Percentiles rank a stretch among this genome's conserved stretches.
Conservation (phyloP, 139 green algal genomes). For the Desmodesmus armatus region DNA sequence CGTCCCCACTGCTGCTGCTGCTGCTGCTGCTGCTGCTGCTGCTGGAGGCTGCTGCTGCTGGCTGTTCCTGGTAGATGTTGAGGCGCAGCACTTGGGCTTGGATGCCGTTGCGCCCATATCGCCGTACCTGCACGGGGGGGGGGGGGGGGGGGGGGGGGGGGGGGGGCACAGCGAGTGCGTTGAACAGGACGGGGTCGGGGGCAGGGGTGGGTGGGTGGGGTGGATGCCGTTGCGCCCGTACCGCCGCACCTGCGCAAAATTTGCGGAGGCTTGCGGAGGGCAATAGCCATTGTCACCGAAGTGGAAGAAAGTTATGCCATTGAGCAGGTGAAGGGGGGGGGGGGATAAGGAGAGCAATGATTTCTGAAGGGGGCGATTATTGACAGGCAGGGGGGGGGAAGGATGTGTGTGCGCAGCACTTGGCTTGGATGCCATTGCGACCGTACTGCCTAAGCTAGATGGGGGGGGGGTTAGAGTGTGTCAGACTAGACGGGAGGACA, state of each 20-base stretch:
- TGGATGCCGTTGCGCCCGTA: background rate
- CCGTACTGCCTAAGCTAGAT: too few relatives aligned
- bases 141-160: conserved; percentile 7
- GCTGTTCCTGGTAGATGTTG: conserved; percentile 10
- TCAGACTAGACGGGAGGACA: too few relatives aligned
- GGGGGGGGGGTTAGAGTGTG: too few relatives aligned
- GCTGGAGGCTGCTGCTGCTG: background rate
- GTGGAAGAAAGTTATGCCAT: background rate
- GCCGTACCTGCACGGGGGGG: conserved; percentile 5
- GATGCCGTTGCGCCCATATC: conserved; percentile 37
- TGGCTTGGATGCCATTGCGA: too few relatives aligned
- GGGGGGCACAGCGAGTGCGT: too few relatives aligned
- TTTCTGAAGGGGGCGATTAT: too few relatives aligned
- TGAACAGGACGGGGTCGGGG: too few relatives aligned
- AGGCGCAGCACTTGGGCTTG: conserved; percentile 34
- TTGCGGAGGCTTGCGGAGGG: background rate
- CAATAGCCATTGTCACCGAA: background rate
- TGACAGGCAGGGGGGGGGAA: too few relatives aligned
- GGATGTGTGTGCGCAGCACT: too few relatives aligned
- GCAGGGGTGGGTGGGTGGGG: background rate
- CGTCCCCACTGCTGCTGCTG: too few relatives aligned
- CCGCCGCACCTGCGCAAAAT: background rate
- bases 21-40: conserved; percentile 6
- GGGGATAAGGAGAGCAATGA: too few relatives aligned
- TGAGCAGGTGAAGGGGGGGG: too few relatives aligned